Base-by-base conservation (phyloP, 129 eudicot species). In the Ambrosia artemisiifolia region DNA sequence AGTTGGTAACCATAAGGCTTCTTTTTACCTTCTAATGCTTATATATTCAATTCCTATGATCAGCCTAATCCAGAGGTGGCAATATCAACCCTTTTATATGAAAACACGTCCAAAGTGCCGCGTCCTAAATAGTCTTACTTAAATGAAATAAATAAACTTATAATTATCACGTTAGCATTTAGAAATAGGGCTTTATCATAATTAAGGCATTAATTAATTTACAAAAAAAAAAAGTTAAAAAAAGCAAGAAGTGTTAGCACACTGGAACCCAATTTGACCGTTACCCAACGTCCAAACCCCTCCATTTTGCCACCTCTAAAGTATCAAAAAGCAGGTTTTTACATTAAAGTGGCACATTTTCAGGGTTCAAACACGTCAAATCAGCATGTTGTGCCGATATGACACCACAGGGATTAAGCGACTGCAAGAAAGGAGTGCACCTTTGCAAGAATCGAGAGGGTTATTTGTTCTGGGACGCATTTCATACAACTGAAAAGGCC, bases 401-500 rank as follows among this genome's bases (percentile, higher is more conserved):
- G 28, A 20, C 79, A 7, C 51, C 11, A 44, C 70, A 69, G 9
- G 85, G 79, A 64, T 8, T 65, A 50, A 68, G 53, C 11, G 71
- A 64, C 2, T 86, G 91, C 79, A 11, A 13, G 12, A 4, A 33
- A 47, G 82, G 76, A 54, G 80, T 71, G 16, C 59, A 66, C 49
- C 79, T 86, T 57, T 86, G 91, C 42, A 0, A n/a, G 0, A 78
- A 61, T 54, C 80, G 88, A 9, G 71, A 78, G 18, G 60, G 75
- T 0, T 67, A 77, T 49, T 78, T 86, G 69, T 86, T 86, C 62
- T 86, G 87, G 87, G 91, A 86, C 46, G 33, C 38, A 80, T 83
- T 54, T 55, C 91, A 86, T 68, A 88, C 91, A 6, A 70, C 86
- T 66, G 75, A 81, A 64, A 56, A 63, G 19, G 91, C 83, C 50